Percentiles rank a stretch among this genome's conserved stretches.
Evolutionary conservation across 176 grass and related monocot genomes (phyloP).

Genomic region (Musa acuminata): DNA sequence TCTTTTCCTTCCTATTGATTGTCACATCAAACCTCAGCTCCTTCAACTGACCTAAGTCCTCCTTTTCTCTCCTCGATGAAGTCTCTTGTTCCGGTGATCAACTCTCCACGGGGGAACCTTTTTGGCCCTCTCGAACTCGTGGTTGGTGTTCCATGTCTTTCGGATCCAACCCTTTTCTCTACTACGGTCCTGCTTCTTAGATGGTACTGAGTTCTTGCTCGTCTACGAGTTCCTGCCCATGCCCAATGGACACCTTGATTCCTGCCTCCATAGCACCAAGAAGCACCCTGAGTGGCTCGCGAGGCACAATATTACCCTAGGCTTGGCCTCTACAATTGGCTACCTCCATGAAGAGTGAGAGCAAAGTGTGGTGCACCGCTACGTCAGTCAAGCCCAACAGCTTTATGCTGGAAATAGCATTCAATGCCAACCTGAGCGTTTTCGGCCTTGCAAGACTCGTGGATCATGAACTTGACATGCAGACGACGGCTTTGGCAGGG

Average conservation of each 20-base stretch:
- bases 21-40: too few relatives aligned
- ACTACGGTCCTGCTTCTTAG: too few relatives aligned
- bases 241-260: conserved; percentile 47
- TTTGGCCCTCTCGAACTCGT: too few relatives aligned
- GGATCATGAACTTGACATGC: conserved; percentile 17
- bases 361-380: conserved; percentile 38
- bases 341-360: conserved; percentile 22
- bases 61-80: too few relatives aligned
- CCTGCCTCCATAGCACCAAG: conserved; percentile 29
- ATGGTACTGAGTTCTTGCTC: too few relatives aligned
- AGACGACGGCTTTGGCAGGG: conserved; percentile 47
- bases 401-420: conserved; percentile 46
- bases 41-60: too few relatives aligned
- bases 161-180: too few relatives aligned
- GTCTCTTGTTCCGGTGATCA: too few relatives aligned
- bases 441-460: background rate
- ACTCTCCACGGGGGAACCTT: too few relatives aligned
- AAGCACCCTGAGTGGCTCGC: conserved; percentile 21
- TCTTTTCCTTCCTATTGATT: too few relatives aligned
- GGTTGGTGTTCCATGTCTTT: too few relatives aligned
- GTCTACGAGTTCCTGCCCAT: conserved; percentile 1
- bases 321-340: conserved; percentile 33
- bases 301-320: conserved; percentile 37
- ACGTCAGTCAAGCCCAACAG: conserved; percentile 46
- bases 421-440: background rate